Evolutionary conservation across 495 filamentous ascomycete species (phyloP), one percentile per base, ranked within the genome.

Genomic region (Alectoria sarmentosa): DNA sequence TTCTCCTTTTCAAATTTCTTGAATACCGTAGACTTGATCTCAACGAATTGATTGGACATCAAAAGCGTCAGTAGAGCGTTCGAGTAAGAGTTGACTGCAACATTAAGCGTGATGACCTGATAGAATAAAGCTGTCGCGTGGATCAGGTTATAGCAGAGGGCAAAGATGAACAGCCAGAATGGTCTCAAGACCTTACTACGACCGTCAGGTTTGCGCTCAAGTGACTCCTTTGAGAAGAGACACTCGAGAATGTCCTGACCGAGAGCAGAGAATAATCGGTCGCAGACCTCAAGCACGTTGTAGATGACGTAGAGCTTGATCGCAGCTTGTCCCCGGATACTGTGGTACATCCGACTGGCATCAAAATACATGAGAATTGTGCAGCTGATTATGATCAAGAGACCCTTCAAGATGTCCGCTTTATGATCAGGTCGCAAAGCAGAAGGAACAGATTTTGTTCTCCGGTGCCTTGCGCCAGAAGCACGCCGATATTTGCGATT

Each of bases 231-330:
- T 32, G 91, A 96, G 76, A 96, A 95, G 7, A 99, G 82, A 71
- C 93, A 96, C 73, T 99, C 95, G 8, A 98, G 83, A 34, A 99
- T 87, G 75, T 99, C 94, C 74, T 98, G 95, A 36, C 94, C 94
- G 30, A 98, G 80, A 1, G 94, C 93, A 7, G 90, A 89, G 61
- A 97, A 84, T 0, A 99, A 80, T 34, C 90, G 86, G 73, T 99
- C 94, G 59, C 86, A 86, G 62, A 87, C 88, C 75, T 99, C 94
- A 6, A 99, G 81, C 38, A 96, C 90, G 70, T 98, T 98, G 78
- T 96, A 98, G 58, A 99, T 97, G 54, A 97, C 92, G 75, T 98
- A 99, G 5, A 99, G 80, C 73, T 99, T 99, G 76, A 99, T 96
- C 11, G 92, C 92, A 7, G 91, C 91, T 76, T 98, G 95, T 11